Conservation (phyloP, 108 stramenopile species). For the Bacterosira constricta region DNA sequence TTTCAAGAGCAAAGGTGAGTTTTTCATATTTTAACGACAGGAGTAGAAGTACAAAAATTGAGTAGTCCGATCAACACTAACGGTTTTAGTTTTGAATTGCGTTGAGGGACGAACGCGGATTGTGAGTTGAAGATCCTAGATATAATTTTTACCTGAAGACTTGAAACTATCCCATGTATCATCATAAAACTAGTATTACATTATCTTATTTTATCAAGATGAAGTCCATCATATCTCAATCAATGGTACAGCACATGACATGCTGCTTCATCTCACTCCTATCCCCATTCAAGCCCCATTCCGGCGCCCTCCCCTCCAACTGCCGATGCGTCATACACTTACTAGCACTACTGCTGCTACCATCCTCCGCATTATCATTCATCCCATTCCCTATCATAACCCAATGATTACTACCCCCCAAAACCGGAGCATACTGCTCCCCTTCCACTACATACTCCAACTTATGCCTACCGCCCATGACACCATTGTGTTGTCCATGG, state of each 20-base stretch:
- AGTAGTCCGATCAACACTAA: no score
- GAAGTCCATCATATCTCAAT: not conserved
- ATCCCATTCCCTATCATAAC: not conserved
- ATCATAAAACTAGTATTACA: no score
- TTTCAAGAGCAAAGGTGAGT: no score
- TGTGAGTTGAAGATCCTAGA: not conserved
- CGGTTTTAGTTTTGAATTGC: no score
- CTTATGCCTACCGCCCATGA: not conserved
- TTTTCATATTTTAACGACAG: no score
- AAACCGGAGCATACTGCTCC: not conserved
- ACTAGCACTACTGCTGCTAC: not conserved
- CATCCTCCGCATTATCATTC: not conserved
- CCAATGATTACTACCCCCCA: conserved; percentile 5
- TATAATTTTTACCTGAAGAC: no score
- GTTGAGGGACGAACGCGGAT: not conserved
- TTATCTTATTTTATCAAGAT: no score
- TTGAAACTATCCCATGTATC: no score
- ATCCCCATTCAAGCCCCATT: conserved; percentile 8
- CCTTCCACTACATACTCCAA: not conserved
- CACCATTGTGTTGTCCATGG: not conserved
- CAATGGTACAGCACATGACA: conserved; percentile 2
- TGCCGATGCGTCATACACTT: conserved; percentile 9
- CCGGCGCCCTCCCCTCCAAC: conserved; percentile 1
- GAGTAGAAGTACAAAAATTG: no score
- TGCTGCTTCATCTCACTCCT: not conserved